Base-by-base conservation (phyloP, 495 filamentous ascomycete genomes). In the Margaritispora aquatica region DNA sequence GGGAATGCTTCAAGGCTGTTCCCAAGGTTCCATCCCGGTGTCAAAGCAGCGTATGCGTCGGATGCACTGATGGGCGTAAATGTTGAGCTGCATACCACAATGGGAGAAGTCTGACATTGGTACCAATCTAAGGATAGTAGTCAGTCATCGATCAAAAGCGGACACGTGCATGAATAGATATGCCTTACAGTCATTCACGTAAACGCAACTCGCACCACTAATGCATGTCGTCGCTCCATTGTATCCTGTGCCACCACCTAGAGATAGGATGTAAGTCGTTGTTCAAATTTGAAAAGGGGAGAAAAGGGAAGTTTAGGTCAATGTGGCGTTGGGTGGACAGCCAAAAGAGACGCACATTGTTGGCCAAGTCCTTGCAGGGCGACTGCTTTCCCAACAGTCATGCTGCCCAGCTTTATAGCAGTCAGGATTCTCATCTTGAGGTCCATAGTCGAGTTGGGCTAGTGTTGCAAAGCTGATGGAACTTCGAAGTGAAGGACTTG, bases 11-110 rank as follows among this genome's bases (percentile, higher is more conserved):
- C 84, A 31, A 85, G 74, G 0, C 82, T 84, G 51, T 86, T 87
- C n/a, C 81, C 86, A 0, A 81, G 77, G 48, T 75, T 80, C 49
- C 80, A 81, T 24, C 77, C 81, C 1, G 76, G 85, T 49, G 87
- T 89, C 1, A 88, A 82, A 44, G 89, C 89, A 60, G 87, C 85
- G 20, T 89, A 84, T 3, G 80, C 82, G 54, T 87, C 86, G 9
- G 84, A 86, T 55, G 80, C 79, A 11, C 86, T 84, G 27, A 82
- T 80, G 66, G 78, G 75, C 22, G 61, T 90, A 52, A 83, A 84
- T n/a, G 52, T 20, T 22, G 19, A 29, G 20, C 55, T 29, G 20
- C 61, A 63, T 51, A 26, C 7, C 9, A 22, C 2, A 7, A 31
- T n/a, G 17, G 11, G 13, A 9, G 41, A 26, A 10, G 36, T 48